Evolutionary conservation across 1,284 basidiomycete genomes (phyloP), one percentile per base, ranked within the genome.

Genomic region (Singerocomus rubriflavus): DNA sequence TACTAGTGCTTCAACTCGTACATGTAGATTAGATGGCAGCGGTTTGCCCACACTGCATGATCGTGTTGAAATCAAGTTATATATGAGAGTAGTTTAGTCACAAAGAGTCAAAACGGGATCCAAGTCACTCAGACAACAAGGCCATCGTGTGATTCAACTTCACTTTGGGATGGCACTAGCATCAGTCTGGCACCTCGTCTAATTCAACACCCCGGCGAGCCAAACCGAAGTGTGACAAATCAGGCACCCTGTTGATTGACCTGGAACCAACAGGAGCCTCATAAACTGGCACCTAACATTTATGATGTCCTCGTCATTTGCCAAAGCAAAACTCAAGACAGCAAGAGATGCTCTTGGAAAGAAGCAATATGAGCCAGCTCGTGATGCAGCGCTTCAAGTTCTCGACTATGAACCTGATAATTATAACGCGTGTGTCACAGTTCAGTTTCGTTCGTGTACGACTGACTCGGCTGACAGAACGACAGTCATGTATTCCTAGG

Each of bases 401-500:
- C 71, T 90, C 33, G 83, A 87, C 38, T 84, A 82, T 58, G 90
- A 92, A 52, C 77, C 86, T 4, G 80, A 82, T 40, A 90, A 88
- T 63, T 91, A 92, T 59, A 84, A 86, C 59, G 88, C 85, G 91
- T 94, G 66, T 65, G 87, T 75, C 41, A 16, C 26, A 37, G 17
- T 26, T 27, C 36, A 27, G 30, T 40, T 46, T 21, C 25, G 31
- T 43, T 36, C 43, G 21, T n/a, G 12, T 34, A 36, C 40, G 26
- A 10, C 32, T 6, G 29, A 30, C 29, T 51, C 25, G 16, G 37
- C 47, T 46, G 34, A 56, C 45, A 27, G 46, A 36, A 42, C 13
- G 7, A 33, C 62, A 96, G 93, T 7, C 80, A 89, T 62, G 85
- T 94, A 7, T 95, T 92, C 64, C 77, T 92, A 21, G 93, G 85